Conservation (phyloP, 768 basidiomycete genomes). For the Boletus pseudo-olivaceus region DNA sequence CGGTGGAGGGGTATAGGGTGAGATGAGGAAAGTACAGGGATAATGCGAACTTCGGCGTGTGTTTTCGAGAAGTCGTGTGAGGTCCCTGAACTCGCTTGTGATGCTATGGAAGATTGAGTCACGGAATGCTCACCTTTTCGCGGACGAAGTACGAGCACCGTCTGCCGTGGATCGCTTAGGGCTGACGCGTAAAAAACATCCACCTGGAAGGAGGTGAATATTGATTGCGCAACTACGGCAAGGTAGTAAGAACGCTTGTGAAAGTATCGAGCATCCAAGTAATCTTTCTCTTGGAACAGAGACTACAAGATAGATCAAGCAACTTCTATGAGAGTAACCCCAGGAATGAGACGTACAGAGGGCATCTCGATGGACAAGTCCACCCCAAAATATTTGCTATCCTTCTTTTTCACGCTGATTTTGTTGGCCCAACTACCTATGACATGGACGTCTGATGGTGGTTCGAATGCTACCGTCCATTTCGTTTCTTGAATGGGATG, state of each 20-base stretch:
- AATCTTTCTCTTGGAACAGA: slow-evolving; percentile 96
- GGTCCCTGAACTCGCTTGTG: slow-evolving; percentile 38
- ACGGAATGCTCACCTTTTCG: slow-evolving; percentile 42
- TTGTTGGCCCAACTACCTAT: slow-evolving; percentile 88
- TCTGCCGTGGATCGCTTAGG: slow-evolving; percentile 59
- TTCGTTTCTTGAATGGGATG: slow-evolving; percentile 75
- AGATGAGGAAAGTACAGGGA: slow-evolving; percentile 57
- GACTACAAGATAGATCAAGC: slow-evolving; percentile 34
- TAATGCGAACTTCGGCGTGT: slow-evolving; percentile 68
- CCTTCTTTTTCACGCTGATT: slow-evolving; percentile 68
- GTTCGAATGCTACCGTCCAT: slow-evolving; percentile 84
- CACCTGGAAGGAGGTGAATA: slow-evolving; percentile 48
- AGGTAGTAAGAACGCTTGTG: slow-evolving; percentile 92
- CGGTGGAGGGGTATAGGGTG: slow-evolving; percentile 65
- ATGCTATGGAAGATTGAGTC: slow-evolving; percentile 20
- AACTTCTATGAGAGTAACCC: background rate
- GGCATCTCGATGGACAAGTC: slow-evolving; percentile 91
- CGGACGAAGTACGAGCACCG: slow-evolving; percentile 59
- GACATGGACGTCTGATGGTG: slow-evolving; percentile 70
- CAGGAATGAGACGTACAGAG: slow-evolving; percentile 43
- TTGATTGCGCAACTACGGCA: slow-evolving; percentile 65
- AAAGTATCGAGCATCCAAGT: slow-evolving; percentile 83
- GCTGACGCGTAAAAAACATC: slow-evolving; percentile 60
- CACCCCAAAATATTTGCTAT: slow-evolving; percentile 60
- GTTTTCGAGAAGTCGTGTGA: slow-evolving; percentile 63